phyloP scores from a whole-genome alignment of 2,329 filamentous ascomycete species.

The Pseudogymnoascus sp. region DNA sequence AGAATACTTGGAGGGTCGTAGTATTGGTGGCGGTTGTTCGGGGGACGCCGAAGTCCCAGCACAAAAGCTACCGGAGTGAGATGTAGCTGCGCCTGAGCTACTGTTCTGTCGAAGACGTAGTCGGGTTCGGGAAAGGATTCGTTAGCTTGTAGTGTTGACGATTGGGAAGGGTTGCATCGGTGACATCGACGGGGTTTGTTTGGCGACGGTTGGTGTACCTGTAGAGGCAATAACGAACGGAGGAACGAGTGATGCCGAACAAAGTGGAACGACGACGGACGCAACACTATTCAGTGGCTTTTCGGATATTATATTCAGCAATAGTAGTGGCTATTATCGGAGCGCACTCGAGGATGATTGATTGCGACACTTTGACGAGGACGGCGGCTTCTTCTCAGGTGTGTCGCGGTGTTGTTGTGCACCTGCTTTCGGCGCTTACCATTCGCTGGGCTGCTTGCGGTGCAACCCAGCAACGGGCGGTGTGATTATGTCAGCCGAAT shows the following conservation, averaged over 20 bases:
- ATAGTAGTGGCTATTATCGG: slow-evolving; percentile 6
- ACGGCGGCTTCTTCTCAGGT: slow-evolving; percentile 4
- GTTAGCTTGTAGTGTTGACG: slow-evolving; percentile 1
- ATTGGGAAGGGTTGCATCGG: background rate
- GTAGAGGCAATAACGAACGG: slow-evolving; percentile 4
- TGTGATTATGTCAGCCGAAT: slow-evolving; percentile 5
- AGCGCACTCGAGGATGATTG: slow-evolving; percentile 1
- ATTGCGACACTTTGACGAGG: background rate
- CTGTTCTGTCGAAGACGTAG: background rate
- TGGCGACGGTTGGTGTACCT: background rate
- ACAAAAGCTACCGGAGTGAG: background rate
- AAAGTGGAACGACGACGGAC: slow-evolving; percentile 1
- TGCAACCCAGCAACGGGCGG: background rate
- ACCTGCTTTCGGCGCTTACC: slow-evolving; percentile 8
- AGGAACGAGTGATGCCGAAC: slow-evolving; percentile 1
- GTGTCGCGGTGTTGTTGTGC: slow-evolving; percentile 9
- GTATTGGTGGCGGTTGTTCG: background rate
- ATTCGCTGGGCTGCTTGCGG: slow-evolving; percentile 8
- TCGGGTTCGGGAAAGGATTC: background rate
- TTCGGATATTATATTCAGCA: slow-evolving; percentile 5
- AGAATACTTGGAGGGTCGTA: slow-evolving; percentile 6
- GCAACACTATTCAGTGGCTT: slow-evolving; percentile 6
- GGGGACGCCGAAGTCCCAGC: background rate
- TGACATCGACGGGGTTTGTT: slow-evolving; percentile 5
- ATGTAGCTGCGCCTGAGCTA: background rate